phyloP scores from a whole-genome alignment of 2,329 filamentous ascomycete genomes.

The Pseudogymnoascus sp. region DNA sequence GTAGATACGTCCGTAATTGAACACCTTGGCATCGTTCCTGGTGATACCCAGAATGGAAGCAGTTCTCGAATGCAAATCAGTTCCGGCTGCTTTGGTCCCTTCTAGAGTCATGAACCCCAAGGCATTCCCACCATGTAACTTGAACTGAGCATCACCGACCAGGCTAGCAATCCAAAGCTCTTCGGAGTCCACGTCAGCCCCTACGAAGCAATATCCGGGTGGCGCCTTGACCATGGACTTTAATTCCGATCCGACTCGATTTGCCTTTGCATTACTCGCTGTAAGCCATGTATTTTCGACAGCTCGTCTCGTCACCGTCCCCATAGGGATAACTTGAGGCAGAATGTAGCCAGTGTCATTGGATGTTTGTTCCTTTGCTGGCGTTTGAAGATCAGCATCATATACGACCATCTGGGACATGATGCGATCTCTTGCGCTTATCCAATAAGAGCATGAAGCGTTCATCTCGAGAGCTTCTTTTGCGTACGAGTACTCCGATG shows the following conservation, averaged over 20 bases:
- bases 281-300: constrained; percentile 99
- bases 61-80: constrained; percentile 88
- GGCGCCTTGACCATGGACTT: constrained; percentile 96
- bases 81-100: constrained; percentile 87
- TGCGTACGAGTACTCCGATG: constrained; percentile 80
- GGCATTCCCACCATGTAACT: constrained; percentile 89
- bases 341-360: constrained; percentile 67
- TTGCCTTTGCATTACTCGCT: constrained; percentile 92
- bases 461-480: constrained; percentile 98
- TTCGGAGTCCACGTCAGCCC: constrained; percentile 93
- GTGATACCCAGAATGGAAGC: constrained; percentile 88
- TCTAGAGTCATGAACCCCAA: constrained; percentile 99
- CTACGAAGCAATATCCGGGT: constrained; percentile 84
- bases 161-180: constrained; percentile 97
- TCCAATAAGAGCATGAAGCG: constrained; percentile 98
- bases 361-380: constrained; percentile 18
- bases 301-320: constrained; percentile 84
- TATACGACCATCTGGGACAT: constrained; percentile 94
- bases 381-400: constrained; percentile 47
- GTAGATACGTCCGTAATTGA: constrained; percentile 98
- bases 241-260: constrained; percentile 89
- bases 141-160: constrained; percentile 88
- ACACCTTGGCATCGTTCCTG: constrained; percentile 90
- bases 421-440: constrained; percentile 87
- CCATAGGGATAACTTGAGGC: constrained; percentile 96